phyloP scores from a whole-genome alignment of 306 rosid genomes.

The Calophaca sinica region DNA sequence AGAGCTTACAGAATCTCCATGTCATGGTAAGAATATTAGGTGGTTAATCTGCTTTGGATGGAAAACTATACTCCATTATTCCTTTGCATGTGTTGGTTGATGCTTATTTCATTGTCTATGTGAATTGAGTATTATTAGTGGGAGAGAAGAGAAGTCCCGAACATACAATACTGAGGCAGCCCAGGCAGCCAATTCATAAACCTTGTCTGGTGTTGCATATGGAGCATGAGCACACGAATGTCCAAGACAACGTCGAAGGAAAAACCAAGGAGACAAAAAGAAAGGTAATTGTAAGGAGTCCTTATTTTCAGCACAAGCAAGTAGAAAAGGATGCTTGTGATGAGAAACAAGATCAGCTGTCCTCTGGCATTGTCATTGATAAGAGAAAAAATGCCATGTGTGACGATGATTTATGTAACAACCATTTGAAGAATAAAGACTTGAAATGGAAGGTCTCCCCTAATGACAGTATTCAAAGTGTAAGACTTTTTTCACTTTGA shows the following conservation, averaged over 20 bases:
- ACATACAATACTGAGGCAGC: conserved; percentile 61
- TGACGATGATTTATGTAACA: conserved; percentile 47
- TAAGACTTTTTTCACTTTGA: conserved; percentile 50
- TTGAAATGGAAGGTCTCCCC: conserved; percentile 70
- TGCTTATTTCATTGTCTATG: conserved; percentile 49
- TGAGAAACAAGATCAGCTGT: conserved; percentile 43
- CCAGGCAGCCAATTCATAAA: conserved; percentile 72
- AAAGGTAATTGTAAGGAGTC: conserved; percentile 75
- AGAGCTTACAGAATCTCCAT: conserved; percentile 53
- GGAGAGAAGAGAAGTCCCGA: conserved; percentile 52
- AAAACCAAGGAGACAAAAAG: conserved; percentile 58
- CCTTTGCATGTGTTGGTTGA: conserved; percentile 36
- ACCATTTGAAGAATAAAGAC: conserved; percentile 47
- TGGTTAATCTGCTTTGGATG: conserved; percentile 38
- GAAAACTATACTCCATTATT: conserved; percentile 32
- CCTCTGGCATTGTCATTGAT: conserved; percentile 43
- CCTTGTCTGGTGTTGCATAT: conserved; percentile 69
- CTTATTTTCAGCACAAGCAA: conserved; percentile 68
- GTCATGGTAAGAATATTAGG: conserved; percentile 53
- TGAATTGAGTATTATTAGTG: conserved; percentile 48
- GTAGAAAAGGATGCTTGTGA: conserved; percentile 50
- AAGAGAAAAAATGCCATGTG: conserved; percentile 44
- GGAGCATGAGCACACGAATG: conserved; percentile 53
- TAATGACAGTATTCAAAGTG: conserved; percentile 54
- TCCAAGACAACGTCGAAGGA: conserved; percentile 52